Evolutionary conservation across 352 stramenopile genomes (phyloP), one percentile per base, ranked within the genome.

Genomic region (Discostella stelligera): DNA sequence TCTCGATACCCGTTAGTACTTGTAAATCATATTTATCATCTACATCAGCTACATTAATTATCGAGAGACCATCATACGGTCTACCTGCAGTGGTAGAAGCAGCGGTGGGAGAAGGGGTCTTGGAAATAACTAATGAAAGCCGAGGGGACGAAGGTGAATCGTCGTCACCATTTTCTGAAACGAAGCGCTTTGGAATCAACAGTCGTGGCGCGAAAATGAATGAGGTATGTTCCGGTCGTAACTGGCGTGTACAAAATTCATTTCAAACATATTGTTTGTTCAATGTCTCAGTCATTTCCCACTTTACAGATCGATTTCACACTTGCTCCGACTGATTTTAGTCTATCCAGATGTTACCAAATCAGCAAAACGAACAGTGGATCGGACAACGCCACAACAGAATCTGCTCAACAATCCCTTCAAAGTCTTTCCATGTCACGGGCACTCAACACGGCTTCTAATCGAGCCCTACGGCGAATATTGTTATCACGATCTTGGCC

Each of bases 401-500:
- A 25, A 18, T 66, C 49, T 23, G 21, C 23, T 53, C 23, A 50
- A 61, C 25, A 53, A 74, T 50, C 59, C 74, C 18, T 53, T 66
- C 77, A 83, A 37, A 85, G 61, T 23, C 48, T 88, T 0, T 90
- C 85, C 0, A 58, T 93, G 14, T 91, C 88, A 16, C 71, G 77
- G 27, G 76, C 80, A 50, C 61, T 93, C 0, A 93, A 93, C 63
- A 90, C 86, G 64, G 84, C 85, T 61, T 91, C 82, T 16, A 93
- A 93, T 71, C 76, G 85, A 25, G 85, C 80, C 16, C 77, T 93
- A 10, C 74, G 85, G 39, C 64, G 88, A 41, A 91, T 93, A 67
- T 60, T 91, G 32, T 64, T 93, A 21, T 80, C 85, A 20, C 62
- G 84, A 62, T 90, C 77, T 5, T 93, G 88, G 88, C 88, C 88